Evolutionary conservation across 352 stramenopile genomes (phyloP).

Genomic region (Peronospora tabacina): DNA sequence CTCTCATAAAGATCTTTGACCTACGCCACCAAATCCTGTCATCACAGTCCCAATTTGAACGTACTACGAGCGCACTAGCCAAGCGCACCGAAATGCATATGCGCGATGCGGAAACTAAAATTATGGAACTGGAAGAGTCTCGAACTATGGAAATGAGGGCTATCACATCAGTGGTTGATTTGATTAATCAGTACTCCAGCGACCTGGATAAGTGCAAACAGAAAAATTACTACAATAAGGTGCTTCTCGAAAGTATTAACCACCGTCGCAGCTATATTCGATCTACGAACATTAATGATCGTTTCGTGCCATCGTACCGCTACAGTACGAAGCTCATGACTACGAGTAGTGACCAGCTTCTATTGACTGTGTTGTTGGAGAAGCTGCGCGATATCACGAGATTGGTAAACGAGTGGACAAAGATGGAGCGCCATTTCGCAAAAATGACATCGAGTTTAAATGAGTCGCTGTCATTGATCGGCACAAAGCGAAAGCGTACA

Average conservation of each 20-base stretch:
- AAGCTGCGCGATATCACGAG: constrained; percentile 51
- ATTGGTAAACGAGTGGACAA: constrained; percentile 64
- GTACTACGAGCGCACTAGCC: constrained; percentile 40
- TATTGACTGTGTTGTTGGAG: constrained; percentile 65
- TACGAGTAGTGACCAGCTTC: constrained; percentile 57
- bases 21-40: constrained; percentile 68
- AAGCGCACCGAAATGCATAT: constrained; percentile 54
- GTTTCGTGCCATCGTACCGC: constrained; percentile 63
- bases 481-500: constrained; percentile 35
- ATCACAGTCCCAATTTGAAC: constrained; percentile 56
- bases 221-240: constrained; percentile 45
- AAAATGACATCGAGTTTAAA: constrained; percentile 49
- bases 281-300: constrained; percentile 48
- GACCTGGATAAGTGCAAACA: constrained; percentile 48
- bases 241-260: constrained; percentile 56
- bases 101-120: constrained; percentile 40
- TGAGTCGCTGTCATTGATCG: constrained; percentile 42
- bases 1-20: constrained; percentile 64
- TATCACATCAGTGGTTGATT: constrained; percentile 43
- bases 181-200: constrained; percentile 47
- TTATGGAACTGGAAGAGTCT: constrained; percentile 57
- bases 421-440: constrained; percentile 64
- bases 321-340: constrained; percentile 61
- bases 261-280: constrained; percentile 62
- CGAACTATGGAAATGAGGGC: constrained; percentile 32